Percentiles rank a stretch among this genome's conserved stretches.
Conservation (phyloP, 768 basidiomycete species). For the Lactarius evosmus region DNA sequence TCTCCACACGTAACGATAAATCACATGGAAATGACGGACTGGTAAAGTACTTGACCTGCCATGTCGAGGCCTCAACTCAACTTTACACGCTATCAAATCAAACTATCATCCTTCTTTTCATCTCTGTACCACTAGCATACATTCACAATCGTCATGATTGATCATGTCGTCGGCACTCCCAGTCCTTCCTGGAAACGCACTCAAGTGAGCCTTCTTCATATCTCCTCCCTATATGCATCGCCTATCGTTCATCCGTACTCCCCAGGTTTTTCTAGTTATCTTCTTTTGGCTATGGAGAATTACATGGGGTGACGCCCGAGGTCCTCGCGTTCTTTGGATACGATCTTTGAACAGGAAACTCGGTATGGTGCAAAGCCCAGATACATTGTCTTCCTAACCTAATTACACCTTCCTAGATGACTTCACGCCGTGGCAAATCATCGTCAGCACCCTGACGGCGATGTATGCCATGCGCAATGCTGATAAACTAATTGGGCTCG, state of each 20-base stretch:
- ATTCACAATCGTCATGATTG: conserved; percentile 63
- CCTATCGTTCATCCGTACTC: conserved; percentile 9
- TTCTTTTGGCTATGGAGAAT: conserved; percentile 91
- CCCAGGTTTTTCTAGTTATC: conserved; percentile 84
- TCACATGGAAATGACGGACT: conserved; percentile 30
- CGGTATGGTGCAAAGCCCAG: conserved; percentile 42
- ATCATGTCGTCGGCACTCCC: conserved; percentile 86
- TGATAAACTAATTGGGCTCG: conserved; percentile 80
- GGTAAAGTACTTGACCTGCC: background rate
- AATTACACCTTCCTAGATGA: conserved; percentile 39
- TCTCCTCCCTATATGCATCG: background rate
- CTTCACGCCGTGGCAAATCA: conserved; percentile 97
- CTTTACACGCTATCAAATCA: background rate
- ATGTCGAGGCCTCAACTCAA: background rate
- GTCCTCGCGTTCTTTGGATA: conserved; percentile 67
- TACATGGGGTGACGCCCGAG: conserved; percentile 54
- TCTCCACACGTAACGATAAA: conserved; percentile 5
- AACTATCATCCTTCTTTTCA: conserved; percentile 12
- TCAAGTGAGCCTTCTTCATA: conserved; percentile 48
- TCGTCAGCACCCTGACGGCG: conserved; percentile 79
- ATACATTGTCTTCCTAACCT: conserved; percentile 2
- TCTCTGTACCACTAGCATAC: conserved; percentile 19
- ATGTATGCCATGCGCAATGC: conserved; percentile 83
- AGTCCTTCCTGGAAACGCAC: conserved; percentile 86
- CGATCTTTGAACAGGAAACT: conserved; percentile 55